A percentile compares a stretch with the other conserved stretches of the same genome.
phyloP scores from a whole-genome alignment of 768 basidiomycete genomes.

The Pisolithus orientalis region DNA sequence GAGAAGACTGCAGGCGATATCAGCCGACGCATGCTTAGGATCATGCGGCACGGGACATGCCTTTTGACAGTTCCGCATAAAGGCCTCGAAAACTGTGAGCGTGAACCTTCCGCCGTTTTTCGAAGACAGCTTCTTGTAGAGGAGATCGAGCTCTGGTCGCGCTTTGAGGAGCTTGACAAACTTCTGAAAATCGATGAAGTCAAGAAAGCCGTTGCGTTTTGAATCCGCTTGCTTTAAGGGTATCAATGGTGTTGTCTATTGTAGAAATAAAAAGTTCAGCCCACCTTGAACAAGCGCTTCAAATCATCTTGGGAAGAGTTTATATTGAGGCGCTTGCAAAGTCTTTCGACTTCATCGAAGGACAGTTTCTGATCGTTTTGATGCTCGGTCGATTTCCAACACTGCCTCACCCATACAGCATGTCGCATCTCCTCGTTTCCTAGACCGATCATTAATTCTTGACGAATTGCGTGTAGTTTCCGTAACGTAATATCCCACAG shows the following conservation, averaged over 20 bases:
- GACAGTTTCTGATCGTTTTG: slow-evolving; percentile 55
- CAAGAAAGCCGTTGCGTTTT: slow-evolving; percentile 49
- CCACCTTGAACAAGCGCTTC: slow-evolving; percentile 51
- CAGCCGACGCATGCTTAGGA: slow-evolving; percentile 2
- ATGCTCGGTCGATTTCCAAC: slow-evolving; percentile 71
- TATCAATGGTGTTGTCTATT: background rate
- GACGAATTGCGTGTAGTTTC: slow-evolving; percentile 57
- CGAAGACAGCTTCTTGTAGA: slow-evolving; percentile 44
- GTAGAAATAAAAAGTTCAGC: slow-evolving; percentile 2
- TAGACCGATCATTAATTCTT: slow-evolving; percentile 63
- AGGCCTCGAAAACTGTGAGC: slow-evolving; percentile 38
- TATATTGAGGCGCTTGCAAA: slow-evolving; percentile 69
- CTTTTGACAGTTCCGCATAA: slow-evolving; percentile 49
- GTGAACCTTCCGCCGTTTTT: slow-evolving; percentile 28
- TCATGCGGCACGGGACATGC: slow-evolving; percentile 22
- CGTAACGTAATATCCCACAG: slow-evolving; percentile 61
- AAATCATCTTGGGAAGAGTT: slow-evolving; percentile 50
- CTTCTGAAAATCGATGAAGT: slow-evolving; percentile 72
- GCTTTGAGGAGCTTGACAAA: slow-evolving; percentile 81
- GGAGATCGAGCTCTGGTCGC: slow-evolving; percentile 72
- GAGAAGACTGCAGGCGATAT: slow-evolving; percentile 27
- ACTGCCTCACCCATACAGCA: slow-evolving; percentile 72
- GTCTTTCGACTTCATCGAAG: slow-evolving; percentile 64
- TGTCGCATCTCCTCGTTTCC: slow-evolving; percentile 60
- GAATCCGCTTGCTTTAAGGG: slow-evolving; percentile 55